Conservation (phyloP, 2,329 filamentous ascomycete genomes). For the Hypoxylon rubiginosum region DNA sequence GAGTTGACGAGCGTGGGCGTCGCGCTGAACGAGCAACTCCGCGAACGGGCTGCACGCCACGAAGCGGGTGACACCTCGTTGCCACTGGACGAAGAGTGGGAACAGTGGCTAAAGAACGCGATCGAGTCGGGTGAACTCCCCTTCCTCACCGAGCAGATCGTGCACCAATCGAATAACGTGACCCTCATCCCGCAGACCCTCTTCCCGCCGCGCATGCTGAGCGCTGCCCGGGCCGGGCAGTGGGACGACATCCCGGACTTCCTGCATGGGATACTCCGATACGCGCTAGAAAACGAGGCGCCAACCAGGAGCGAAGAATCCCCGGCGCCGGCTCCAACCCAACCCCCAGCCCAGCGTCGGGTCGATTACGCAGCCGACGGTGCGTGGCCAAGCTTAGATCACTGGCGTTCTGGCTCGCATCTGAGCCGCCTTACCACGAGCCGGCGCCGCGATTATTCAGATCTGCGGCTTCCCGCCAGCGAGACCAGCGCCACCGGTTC, state of each 20-base stretch:
- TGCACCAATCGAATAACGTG: conserved; percentile 53
- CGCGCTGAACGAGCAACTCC: conserved; percentile 73
- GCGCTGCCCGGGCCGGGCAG: conserved; percentile 66
- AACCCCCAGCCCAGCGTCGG: conserved; percentile 10
- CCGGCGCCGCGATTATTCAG: conserved; percentile 48
- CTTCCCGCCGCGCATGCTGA: conserved; percentile 66
- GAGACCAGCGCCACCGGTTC: conserved; percentile 46
- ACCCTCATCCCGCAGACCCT: conserved; percentile 54
- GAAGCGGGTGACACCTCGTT: conserved; percentile 71
- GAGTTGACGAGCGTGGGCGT: conserved; percentile 71
- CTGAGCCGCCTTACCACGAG: conserved; percentile 23
- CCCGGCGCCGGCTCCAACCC: conserved; percentile 16
- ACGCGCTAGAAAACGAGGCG: conserved; percentile 59
- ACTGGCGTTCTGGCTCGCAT: conserved; percentile 13
- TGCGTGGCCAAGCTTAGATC: conserved; percentile 22
- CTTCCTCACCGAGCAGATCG: conserved; percentile 60
- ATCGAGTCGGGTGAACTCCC: conserved; percentile 72
- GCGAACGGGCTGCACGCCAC: conserved; percentile 72
- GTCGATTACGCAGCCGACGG: conserved; percentile 19
- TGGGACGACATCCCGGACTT: conserved; percentile 71
- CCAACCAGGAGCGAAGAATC: conserved; percentile 24
- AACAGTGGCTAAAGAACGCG: conserved; percentile 80
- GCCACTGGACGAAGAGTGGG: conserved; percentile 78
- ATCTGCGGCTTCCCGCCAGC: conserved; percentile 58
- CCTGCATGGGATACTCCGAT: conserved; percentile 66